phyloP scores from a whole-genome alignment of 2,329 filamentous ascomycete genomes.

The Penicillium sp. region DNA sequence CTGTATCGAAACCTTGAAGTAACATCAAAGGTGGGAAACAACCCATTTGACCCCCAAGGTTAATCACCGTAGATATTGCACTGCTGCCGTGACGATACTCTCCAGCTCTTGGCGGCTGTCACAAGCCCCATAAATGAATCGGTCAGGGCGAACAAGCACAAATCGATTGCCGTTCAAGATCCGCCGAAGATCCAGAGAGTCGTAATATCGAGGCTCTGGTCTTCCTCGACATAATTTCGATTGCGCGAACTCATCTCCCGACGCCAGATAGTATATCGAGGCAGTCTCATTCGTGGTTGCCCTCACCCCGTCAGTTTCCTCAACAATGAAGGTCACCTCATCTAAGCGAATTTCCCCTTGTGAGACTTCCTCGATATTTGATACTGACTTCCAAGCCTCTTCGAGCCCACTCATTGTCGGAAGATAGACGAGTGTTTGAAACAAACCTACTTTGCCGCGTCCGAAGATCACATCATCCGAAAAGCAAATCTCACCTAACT shows the following conservation, averaged over 20 bases:
- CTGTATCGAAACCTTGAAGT: too few relatives aligned
- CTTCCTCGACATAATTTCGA: constrained; percentile 30
- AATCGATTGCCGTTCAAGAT: constrained; percentile 24
- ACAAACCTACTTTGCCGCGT: constrained; percentile 27
- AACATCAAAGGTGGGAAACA: too few relatives aligned
- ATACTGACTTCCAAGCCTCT: background rate
- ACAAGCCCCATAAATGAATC: constrained; percentile 38
- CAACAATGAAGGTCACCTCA: constrained; percentile 12
- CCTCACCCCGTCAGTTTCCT: background rate
- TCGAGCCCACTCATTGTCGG: constrained; percentile 3
- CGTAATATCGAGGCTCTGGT: constrained; percentile 31
- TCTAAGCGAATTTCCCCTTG: constrained; percentile 2
- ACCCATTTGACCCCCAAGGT: too few relatives aligned
- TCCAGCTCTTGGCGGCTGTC: constrained; percentile 23
- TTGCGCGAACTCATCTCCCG: constrained; percentile 29
- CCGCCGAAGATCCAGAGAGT: constrained; percentile 23
- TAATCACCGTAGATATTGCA: background rate
- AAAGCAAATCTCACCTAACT: constrained; percentile 14
- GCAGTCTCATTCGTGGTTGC: background rate
- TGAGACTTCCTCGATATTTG: constrained; percentile 5
- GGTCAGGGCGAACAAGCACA: constrained; percentile 34
- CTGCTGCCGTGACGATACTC: background rate
- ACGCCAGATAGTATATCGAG: constrained; percentile 26
- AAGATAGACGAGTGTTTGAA: constrained; percentile 35
- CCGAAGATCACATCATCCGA: constrained; percentile 36